Evolutionary conservation across 768 basidiomycete genomes (phyloP).

Genomic region (Coprinellus micaceus): DNA sequence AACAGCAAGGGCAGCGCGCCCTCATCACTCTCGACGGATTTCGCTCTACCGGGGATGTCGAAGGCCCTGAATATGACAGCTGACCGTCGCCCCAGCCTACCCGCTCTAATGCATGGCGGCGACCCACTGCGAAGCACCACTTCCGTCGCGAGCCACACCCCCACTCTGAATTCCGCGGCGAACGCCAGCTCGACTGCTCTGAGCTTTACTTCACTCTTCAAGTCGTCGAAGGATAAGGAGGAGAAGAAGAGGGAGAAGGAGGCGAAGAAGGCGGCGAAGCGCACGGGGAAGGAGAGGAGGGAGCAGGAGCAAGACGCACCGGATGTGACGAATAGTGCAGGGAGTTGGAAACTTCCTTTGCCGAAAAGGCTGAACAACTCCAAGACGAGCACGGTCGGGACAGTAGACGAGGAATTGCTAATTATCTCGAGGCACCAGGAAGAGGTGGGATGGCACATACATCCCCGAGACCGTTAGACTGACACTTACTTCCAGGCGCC

Average conservation of each 20-base stretch:
- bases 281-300: constrained; percentile 8
- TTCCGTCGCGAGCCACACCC: not conserved
- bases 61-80: not conserved
- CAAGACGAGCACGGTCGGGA: constrained; percentile 4
- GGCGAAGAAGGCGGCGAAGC: constrained; percentile 10
- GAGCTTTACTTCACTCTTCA: constrained; percentile 4
- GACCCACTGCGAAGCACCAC: not conserved
- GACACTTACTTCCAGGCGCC: not conserved
- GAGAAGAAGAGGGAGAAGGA: constrained; percentile 19
- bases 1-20: constrained; percentile 1
- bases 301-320: not conserved
- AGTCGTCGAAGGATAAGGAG: constrained; percentile 14
- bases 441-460: not conserved
- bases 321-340: constrained; percentile 1
- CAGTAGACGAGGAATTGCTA: not conserved
- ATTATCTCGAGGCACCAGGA: not conserved
- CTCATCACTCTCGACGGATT: not conserved
- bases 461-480: not conserved
- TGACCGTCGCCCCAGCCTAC: constrained; percentile 2
- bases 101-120: not conserved
- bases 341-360: not conserved
- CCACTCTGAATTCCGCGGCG: not conserved
- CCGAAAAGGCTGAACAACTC: not conserved
- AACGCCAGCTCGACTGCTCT: not conserved
- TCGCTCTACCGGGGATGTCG: constrained; percentile 2